Percentiles rank a stretch among this genome's conserved stretches.
phyloP scores from a whole-genome alignment of 768 basidiomycete genomes.

The Hemileccinum impolitum region DNA sequence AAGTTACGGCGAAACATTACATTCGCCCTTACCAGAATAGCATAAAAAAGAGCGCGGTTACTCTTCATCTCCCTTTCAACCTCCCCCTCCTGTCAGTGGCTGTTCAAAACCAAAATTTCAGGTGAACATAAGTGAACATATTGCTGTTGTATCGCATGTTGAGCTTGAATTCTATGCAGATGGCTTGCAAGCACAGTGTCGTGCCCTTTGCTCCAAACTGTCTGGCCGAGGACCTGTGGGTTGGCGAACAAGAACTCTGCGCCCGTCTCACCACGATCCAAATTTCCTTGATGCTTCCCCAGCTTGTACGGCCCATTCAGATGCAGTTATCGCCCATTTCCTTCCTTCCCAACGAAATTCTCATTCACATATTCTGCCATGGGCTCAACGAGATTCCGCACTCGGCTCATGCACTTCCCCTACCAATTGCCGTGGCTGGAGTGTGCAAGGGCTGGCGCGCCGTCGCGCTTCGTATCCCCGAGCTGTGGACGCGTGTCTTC shows the following conservation, averaged over 20 bases:
- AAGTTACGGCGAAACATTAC: neutral
- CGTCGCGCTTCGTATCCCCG: conserved; percentile 1
- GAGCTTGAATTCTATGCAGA: neutral
- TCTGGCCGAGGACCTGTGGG: neutral
- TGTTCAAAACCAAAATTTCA: neutral
- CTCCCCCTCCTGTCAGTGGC: no score
- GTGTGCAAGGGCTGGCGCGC: conserved; percentile 16
- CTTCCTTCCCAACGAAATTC: conserved; percentile 19
- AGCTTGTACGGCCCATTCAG: neutral
- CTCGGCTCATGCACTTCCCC: neutral
- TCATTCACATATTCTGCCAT: conserved; percentile 10
- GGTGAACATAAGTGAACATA: neutral
- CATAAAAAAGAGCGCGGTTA: neutral
- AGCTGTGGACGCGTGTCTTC: conserved; percentile 13
- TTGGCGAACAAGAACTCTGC: neutral
- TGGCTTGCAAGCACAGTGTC: neutral
- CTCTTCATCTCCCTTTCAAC: neutral
- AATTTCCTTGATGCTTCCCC: neutral
- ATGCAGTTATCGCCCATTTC: conserved; percentile 19
- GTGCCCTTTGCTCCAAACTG: neutral
- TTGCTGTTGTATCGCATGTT: neutral
- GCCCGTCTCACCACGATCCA: neutral
- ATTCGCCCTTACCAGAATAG: neutral
- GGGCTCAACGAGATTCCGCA: conserved; percentile 4
- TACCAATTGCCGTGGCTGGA: conserved; percentile 1